phyloP scores from a whole-genome alignment of 257 asterid genomes.

The Solanum bulbocastanum region DNA sequence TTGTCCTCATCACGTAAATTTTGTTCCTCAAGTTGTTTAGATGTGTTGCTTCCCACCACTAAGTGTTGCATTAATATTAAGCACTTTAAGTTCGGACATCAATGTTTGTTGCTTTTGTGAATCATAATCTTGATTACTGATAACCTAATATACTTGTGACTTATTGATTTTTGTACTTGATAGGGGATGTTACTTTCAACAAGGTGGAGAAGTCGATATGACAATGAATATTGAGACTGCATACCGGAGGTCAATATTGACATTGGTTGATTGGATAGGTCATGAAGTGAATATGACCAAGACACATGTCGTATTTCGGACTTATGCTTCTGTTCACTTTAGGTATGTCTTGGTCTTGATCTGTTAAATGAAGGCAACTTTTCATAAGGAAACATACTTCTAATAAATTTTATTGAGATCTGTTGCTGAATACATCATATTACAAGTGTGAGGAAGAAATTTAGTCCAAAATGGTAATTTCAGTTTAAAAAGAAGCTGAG shows the following conservation, averaged over 20 bases:
- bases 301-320: conserved; percentile 2
- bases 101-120: not conserved
- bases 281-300: conserved; percentile 7
- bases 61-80: not conserved
- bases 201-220: conserved; percentile 3
- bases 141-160: not conserved
- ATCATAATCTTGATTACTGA: not conserved
- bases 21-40: not conserved
- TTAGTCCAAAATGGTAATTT: not conserved
- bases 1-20: not conserved
- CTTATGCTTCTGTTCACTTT: conserved; percentile 13
- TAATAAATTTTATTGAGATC: not conserved
- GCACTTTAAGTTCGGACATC: not conserved
- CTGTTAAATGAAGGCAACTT: not conserved
- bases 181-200: conserved; percentile 12
- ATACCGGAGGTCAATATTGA: conserved; percentile 1
- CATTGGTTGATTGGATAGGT: conserved; percentile 7
- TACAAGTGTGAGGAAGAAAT: not conserved
- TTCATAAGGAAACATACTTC: not conserved
- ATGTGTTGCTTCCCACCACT: not conserved
- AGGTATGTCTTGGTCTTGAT: conserved; percentile 4
- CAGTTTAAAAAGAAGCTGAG: not conserved
- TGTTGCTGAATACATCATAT: not conserved
- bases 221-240: conserved; percentile 5
- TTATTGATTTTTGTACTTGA: not conserved